These are phyloP conservation scores for Primulina tabacum DNA, from an alignment of 257 asterid genomes.

Conservation along the genomic window DNA sequence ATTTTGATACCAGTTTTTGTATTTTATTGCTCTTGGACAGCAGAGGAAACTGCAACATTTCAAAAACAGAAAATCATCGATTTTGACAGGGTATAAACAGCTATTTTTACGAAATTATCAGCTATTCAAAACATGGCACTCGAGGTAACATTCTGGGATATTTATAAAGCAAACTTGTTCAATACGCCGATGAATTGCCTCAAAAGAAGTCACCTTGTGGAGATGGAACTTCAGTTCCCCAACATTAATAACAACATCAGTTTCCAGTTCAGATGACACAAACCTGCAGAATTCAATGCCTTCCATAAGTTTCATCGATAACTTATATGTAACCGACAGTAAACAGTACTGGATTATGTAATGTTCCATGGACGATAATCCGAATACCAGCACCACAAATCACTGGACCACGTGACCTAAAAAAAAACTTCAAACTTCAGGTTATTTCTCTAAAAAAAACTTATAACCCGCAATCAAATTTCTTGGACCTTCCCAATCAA, in stretches of 20 bases:
- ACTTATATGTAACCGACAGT: neutral
- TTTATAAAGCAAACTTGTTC: neutral
- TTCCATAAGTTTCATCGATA: neutral
- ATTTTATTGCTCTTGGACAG: slow-evolving; percentile 75
- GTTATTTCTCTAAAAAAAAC: neutral
- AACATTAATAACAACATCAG: slow-evolving; percentile 57
- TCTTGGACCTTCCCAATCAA: too few species aligned
- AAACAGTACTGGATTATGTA: neutral
- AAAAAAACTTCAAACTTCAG: neutral
- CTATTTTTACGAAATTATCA: neutral
- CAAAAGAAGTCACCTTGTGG: slow-evolving; percentile 70
- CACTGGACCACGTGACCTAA: neutral
- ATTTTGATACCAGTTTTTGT: slow-evolving; percentile 54
- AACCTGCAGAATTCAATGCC: slow-evolving; percentile 46
- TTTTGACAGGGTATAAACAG: neutral
- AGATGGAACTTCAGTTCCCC: slow-evolving; percentile 72
- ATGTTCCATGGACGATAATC: neutral
- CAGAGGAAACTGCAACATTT: slow-evolving; percentile 72
- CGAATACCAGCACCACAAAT: neutral
- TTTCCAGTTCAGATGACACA: slow-evolving; percentile 66
- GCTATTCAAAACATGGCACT: neutral
- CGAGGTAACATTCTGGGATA: neutral
- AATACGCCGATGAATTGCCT: neutral
- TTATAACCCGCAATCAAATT: too few species aligned
- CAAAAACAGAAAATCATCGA: neutral